phyloP scores from a whole-genome alignment of 169 alveolate species.

The Eimeria tenella region DNA sequence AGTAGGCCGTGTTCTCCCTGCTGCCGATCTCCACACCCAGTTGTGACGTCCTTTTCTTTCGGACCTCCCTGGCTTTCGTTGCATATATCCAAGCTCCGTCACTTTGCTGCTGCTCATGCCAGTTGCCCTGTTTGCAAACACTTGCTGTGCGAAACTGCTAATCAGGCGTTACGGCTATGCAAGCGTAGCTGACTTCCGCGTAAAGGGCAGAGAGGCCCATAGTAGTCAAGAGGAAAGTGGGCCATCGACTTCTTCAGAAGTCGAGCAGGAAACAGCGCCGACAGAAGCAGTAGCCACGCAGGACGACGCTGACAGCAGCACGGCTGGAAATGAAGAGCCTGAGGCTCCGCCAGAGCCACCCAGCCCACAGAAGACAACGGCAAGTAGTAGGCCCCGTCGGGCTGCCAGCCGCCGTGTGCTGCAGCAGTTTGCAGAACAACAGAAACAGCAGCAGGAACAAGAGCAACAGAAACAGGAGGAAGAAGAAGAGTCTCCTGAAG shows the following conservation, averaged over 20 bases:
- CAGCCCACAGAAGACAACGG: background rate
- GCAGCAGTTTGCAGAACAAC: conserved; percentile 16
- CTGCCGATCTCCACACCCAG: background rate
- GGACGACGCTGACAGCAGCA: background rate
- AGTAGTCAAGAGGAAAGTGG: conserved; percentile 11
- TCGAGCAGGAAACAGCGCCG: background rate
- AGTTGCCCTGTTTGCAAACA: background rate
- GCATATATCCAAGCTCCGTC: background rate
- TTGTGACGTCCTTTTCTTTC: background rate
- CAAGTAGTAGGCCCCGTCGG: conserved; percentile 19
- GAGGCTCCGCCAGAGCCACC: background rate
- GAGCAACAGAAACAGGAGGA: conserved; percentile 32
- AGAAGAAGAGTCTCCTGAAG: conserved; percentile 69
- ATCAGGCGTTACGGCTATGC: conserved; percentile 55
- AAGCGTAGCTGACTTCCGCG: conserved; percentile 34
- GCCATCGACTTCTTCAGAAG: background rate
- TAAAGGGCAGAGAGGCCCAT: background rate
- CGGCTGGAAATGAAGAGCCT: background rate
- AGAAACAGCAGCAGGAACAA: conserved; percentile 2
- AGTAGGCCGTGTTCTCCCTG: background rate
- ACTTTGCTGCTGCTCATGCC: background rate
- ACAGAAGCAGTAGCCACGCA: conserved; percentile 13
- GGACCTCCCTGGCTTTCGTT: background rate
- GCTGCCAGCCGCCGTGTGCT: conserved; percentile 63
- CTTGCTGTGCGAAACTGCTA: background rate